Evolutionary conservation across 768 basidiomycete genomes (phyloP).

Genomic region (Butyriboletus loyo): DNA sequence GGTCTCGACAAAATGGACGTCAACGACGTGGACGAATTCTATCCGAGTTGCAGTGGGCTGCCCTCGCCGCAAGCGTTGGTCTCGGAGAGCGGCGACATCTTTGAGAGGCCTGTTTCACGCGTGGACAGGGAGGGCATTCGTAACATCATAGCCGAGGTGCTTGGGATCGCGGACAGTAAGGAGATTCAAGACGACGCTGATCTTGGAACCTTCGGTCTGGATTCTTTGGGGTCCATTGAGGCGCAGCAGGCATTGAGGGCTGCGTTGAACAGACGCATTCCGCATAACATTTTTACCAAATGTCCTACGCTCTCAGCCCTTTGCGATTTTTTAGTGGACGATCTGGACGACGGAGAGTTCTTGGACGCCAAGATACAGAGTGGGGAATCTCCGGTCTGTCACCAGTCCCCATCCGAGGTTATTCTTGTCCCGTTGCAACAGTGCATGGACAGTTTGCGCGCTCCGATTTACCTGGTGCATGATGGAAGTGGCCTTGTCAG

Average conservation of each 20-base stretch:
- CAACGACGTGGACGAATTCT: conserved; percentile 1
- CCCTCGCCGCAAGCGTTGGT: conserved; percentile 42
- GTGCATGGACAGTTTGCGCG: conserved; percentile 10
- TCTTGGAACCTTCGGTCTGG: conserved; percentile 53
- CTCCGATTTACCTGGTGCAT: conserved; percentile 64
- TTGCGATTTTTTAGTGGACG: conserved; percentile 10
- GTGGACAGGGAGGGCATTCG: conserved; percentile 29
- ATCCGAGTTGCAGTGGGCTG: conserved; percentile 14
- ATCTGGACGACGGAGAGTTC: neutral
- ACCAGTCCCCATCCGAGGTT: conserved; percentile 23
- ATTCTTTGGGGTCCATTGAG: conserved; percentile 66
- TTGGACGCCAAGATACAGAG: neutral
- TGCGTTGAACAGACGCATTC: conserved; percentile 41
- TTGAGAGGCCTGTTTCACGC: neutral
- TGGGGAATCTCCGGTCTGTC: neutral
- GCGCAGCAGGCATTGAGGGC: conserved; percentile 46
- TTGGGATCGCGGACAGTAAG: conserved; percentile 31
- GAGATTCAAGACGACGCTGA: conserved; percentile 45
- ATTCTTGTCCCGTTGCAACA: conserved; percentile 39
- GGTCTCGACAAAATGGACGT: conserved; percentile 13
- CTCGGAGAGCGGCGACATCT: conserved; percentile 22
- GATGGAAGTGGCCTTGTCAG: conserved; percentile 66
- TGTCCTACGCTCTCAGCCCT: conserved; percentile 37
- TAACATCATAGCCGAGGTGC: conserved; percentile 42
- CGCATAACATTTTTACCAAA: conserved; percentile 41